These are phyloP conservation scores for Dentipellis fragilis DNA, from an alignment of 768 basidiomycete genomes.

Conservation along the genomic window DNA sequence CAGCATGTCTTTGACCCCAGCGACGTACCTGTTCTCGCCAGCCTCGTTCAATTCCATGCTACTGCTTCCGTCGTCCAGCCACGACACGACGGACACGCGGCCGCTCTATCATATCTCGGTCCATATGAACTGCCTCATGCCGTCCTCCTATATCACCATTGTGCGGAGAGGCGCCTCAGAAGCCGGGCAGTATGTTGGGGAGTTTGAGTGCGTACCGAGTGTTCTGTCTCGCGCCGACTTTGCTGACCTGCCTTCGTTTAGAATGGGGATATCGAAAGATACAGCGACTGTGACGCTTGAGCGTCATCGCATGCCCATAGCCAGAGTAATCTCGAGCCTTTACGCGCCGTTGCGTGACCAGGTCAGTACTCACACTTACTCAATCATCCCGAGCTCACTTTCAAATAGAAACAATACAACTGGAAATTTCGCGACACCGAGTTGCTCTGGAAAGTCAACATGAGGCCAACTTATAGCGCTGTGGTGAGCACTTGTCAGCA, in stretches of 20 bases:
- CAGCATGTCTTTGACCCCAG: background rate
- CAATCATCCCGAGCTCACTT: too few relatives aligned
- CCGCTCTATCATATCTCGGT: background rate
- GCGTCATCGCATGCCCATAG: too few relatives aligned
- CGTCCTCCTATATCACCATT: background rate
- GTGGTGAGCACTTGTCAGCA: too few relatives aligned
- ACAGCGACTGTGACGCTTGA: background rate
- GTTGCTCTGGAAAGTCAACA: too few relatives aligned
- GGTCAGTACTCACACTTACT: too few relatives aligned
- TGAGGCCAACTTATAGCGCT: too few relatives aligned
- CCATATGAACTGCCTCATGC: background rate
- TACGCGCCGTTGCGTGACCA: too few relatives aligned
- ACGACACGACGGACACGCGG: background rate
- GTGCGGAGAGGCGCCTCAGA: background rate
- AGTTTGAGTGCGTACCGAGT: background rate
- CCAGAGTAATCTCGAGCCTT: too few relatives aligned
- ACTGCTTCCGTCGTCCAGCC: background rate
- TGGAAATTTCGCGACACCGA: too few relatives aligned
- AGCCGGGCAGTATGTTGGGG: background rate
- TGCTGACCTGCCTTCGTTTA: background rate
- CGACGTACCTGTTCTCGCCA: background rate
- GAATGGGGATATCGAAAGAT: background rate
- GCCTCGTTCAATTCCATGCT: background rate
- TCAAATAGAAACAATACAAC: too few relatives aligned
- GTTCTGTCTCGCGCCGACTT: background rate